Base-by-base conservation (phyloP, 768 basidiomycete species). In the Xerocomellus dryophilus region DNA sequence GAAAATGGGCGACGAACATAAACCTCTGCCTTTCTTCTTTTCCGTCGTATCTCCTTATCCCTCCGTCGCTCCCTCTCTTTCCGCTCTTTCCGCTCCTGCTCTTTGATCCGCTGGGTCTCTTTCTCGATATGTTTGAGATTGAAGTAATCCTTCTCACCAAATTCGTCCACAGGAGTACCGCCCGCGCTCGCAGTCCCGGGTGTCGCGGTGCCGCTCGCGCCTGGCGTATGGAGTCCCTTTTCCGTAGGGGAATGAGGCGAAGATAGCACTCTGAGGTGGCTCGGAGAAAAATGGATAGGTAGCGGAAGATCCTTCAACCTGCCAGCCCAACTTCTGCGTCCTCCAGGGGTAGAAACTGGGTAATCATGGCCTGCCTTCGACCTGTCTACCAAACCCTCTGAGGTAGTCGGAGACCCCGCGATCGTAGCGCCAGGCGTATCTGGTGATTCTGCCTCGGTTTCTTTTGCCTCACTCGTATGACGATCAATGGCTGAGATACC, bases 11-110 rank as follows among this genome's bases (percentile, higher is more conserved):
- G 48, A 73, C 84, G 62, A 64, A 90, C 90, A 66, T 82, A 92
- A 52, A 91, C 79, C 69, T 91, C 85, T 5, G 86, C 83, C 69
- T 85, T 85, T 74, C 80, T 84, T 64, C 85, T 76, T 67, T 85
- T 84, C 50, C 75, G 69, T 63, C 74, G 77, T 54, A 67, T 74
- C 54, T 72, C 62, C 59, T 76, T 74, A 43, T 73, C 66, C 50
- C 42, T 62, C 20, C 25, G 38, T 18, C 57, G 61, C 55, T 70
- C 63, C 51, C 54, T 68, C 67, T 76, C 76, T 65, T 74, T 73
- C 59, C 68, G 72, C 47, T 70, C 70, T 56, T 65, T 70, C 44
- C 63, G 66, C 51, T 60, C 62, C 9, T 54, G 61, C 18, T 66
- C 64, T 46, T 53, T 53, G 23, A 47, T 50, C 11, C 59, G 56